phyloP scores from a whole-genome alignment of 2,329 filamentous ascomycete species.

The Alternaria gaisen region DNA sequence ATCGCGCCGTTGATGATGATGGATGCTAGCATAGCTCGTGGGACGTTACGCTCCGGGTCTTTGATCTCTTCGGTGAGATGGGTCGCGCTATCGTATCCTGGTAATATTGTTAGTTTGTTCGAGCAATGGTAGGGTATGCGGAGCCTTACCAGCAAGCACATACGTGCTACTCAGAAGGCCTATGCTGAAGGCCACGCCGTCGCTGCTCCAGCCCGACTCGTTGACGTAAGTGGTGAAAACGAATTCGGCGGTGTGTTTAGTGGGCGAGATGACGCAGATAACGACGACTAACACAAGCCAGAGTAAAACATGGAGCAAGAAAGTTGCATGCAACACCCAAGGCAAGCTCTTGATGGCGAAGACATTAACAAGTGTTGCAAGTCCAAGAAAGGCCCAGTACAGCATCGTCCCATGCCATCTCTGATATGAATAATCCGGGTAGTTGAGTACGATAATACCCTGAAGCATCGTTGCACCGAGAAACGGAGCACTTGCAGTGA shows the following conservation, averaged over 20 bases:
- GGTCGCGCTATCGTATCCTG: slow-evolving; percentile 12
- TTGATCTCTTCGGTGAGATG: slow-evolving; percentile 11
- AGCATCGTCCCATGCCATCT: slow-evolving; percentile 56
- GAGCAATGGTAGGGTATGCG: neutral
- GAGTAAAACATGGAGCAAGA: slow-evolving; percentile 57
- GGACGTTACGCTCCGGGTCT: slow-evolving; percentile 5
- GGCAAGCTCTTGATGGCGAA: slow-evolving; percentile 54
- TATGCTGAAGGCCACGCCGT: slow-evolving; percentile 52
- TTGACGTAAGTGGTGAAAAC: slow-evolving; percentile 58
- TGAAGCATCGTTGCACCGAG: slow-evolving; percentile 31
- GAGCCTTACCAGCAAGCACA: slow-evolving; percentile 27
- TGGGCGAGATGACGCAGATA: slow-evolving; percentile 53
- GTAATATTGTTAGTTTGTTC: neutral
- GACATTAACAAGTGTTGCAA: slow-evolving; percentile 55
- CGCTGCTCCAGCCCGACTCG: slow-evolving; percentile 51
- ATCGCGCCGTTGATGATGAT: slow-evolving; percentile 45
- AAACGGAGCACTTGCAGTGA: slow-evolving; percentile 33
- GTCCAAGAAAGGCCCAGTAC: slow-evolving; percentile 52
- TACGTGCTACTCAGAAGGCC: slow-evolving; percentile 40
- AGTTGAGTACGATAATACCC: slow-evolving; percentile 44
- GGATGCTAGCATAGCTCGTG: slow-evolving; percentile 10
- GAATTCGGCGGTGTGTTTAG: slow-evolving; percentile 44
- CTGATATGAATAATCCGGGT: slow-evolving; percentile 46
- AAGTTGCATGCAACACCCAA: slow-evolving; percentile 19
- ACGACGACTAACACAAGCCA: slow-evolving; percentile 59